Evolutionary conservation across 768 basidiomycete species (phyloP), one percentile per base, ranked within the genome.

Genomic region (Suillus decipiens): DNA sequence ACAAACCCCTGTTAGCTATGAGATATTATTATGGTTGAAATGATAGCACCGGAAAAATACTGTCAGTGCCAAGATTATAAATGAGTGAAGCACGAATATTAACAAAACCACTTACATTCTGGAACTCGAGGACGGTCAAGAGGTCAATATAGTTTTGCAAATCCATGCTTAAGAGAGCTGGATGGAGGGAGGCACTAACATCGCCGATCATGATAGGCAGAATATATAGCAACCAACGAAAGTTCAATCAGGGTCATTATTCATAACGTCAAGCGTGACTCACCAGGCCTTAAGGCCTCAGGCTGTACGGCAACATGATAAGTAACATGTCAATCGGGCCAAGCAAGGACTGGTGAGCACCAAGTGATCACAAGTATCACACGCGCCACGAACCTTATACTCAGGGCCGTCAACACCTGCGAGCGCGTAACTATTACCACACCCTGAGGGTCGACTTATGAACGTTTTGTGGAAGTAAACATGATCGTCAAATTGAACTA

Each of bases 31-130:
- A 12, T n/a, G 11, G 33, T 33, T 5, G 11, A 53, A 53, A 34
- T 53, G 51, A 34, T 53, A 53, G 51, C 33, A 53, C 51, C 51
- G 19, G n/a, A 53, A 36, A 53, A 33, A 34, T 53, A 53, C 51
- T 53, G 31, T n/a, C 33, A 53, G 19, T 12, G 2, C 51, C 51
- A 53, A 12, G 19, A 31, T 53, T 34, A 34, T 7, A 12, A 2
- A 34, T 53, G 6, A 53, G 51, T 53, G 19, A 53, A 33, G 31
- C 11, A 33, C 31, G 34, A 19, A 53, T n/a, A 33, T 53, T 11
- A 12, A 31, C 10, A 53, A n/a, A 33, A 53, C 34, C 33, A 12
- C 51, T 34, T 12, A 53, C 51, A 36, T 53, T 11, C 33, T 31
- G 33, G 51, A 1, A 34, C 51, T 6, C 33, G 10, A 53, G 33